Evolutionary conservation across 768 basidiomycete species (phyloP), one percentile per base, ranked within the genome.

Genomic region (Mycena floridula): DNA sequence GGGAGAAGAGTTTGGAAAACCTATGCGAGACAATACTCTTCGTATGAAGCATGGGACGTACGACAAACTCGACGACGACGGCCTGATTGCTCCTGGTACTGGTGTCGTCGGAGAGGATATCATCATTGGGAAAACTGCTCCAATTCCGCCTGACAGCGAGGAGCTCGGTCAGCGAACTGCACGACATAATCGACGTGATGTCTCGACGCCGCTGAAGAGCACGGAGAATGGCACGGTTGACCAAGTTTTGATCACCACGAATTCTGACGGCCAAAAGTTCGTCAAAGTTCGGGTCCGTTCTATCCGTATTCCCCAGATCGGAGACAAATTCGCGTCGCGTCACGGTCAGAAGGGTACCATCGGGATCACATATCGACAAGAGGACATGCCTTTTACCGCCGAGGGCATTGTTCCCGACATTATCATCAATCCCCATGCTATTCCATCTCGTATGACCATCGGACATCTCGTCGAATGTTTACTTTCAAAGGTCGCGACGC

Each of bases 271-370:
- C 2, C 84, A 92, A 60, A 97, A 97, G 59, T 98, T 99, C 56
- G 96, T 98, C 64, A 98, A 98, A 72, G 86, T 99, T 52, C 88
- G 96, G 37, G 87, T 97, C 22, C 80, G 96, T 36, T 89, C 95
- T 16, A 95, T 92, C 6, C 89, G 96, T 68, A 81, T 98, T 44
- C 96, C 96, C 24, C 95, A 99, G 63, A 96, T 87, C 44, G 96
- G 96, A 30, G 96, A 99, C 74, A 99, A 99, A 67, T 99, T 99
- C 53, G 96, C 96, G 2, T 99, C 96, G 38, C 89, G 96, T 59
- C 96, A 99, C 59, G 96, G 96, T 57, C 96, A 99, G 69, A 99
- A 99, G 72, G 96, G 96, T 65, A 99, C 96, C 8, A 95, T 98
- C 50, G 96, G 96, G 67, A 96, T 99, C 65, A 97, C 95, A 0